Conservation (phyloP, 2,329 filamentous ascomycete genomes). For the Fusarium illudens region DNA sequence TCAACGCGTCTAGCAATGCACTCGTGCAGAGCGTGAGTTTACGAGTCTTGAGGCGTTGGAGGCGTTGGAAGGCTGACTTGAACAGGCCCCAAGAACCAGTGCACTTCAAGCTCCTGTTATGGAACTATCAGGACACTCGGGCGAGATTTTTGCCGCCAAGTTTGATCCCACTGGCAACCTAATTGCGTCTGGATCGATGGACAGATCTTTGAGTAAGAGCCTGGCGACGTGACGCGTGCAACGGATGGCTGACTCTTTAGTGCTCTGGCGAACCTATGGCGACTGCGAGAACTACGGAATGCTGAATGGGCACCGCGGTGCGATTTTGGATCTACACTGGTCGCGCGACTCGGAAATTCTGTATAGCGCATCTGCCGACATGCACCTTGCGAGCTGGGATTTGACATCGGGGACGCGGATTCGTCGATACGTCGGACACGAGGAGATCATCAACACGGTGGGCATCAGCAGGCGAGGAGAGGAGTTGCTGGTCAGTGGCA, state of each 20-base stretch:
- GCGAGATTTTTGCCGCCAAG: conserved; percentile 88
- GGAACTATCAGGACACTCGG: conserved; percentile 84
- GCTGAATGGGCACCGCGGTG: conserved; percentile 88
- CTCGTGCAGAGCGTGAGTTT: conserved; percentile 61
- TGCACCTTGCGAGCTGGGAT: conserved; percentile 94
- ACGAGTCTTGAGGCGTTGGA: rapidly evolving
- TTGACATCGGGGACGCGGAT: conserved; percentile 91
- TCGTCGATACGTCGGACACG: conserved; percentile 89
- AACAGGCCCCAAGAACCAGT: conserved; percentile 79
- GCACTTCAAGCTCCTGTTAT: conserved; percentile 89
- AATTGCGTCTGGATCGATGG: conserved; percentile 96
- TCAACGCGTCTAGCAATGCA: conserved; percentile 59
- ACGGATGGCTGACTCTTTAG: conserved; percentile 54
- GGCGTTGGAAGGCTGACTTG: conserved; percentile 17
- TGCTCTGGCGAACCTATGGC: conserved; percentile 93
- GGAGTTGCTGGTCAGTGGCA: conserved; percentile 88
- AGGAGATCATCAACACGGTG: conserved; percentile 93
- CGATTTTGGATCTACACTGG: conserved; percentile 93
- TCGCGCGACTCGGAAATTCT: conserved; percentile 91
- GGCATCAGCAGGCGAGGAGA: conserved; percentile 90
- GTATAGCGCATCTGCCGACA: conserved; percentile 93
- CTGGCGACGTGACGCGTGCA: not conserved
- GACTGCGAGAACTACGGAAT: conserved; percentile 94
- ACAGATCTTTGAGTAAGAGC: conserved; percentile 81
- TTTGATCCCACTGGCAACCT: conserved; percentile 89